Evolutionary conservation across 2,329 filamentous ascomycete genomes (phyloP).

Genomic region (Pleurostoma richardsiae): DNA sequence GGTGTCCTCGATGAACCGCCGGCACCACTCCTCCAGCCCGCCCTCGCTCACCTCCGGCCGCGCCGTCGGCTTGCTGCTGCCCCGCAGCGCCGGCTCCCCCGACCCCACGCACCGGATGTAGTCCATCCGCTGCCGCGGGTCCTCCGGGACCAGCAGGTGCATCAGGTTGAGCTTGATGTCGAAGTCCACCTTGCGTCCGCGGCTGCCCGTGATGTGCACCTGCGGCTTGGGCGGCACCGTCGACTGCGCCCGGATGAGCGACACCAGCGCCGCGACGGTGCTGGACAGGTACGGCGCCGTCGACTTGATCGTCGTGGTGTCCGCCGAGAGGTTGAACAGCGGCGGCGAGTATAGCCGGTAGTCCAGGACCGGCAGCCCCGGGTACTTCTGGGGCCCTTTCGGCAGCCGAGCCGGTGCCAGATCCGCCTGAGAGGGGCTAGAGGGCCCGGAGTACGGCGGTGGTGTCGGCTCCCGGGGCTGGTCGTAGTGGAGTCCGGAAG

Average conservation of each 20-base stretch:
- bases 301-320: slow-evolving; percentile 41
- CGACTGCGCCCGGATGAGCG: slow-evolving; percentile 41
- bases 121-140: slow-evolving; percentile 38
- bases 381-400: slow-evolving; percentile 30
- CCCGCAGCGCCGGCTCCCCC: slow-evolving; percentile 46
- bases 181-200: slow-evolving; percentile 42
- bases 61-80: slow-evolving; percentile 33
- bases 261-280: slow-evolving; percentile 36
- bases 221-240: slow-evolving; percentile 50
- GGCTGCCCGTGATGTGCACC: slow-evolving; percentile 42
- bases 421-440: slow-evolving; percentile 10
- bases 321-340: slow-evolving; percentile 44
- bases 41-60: slow-evolving; percentile 37
- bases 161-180: slow-evolving; percentile 50
- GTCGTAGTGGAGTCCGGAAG: background rate
- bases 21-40: slow-evolving; percentile 44
- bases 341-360: slow-evolving; percentile 48
- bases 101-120: slow-evolving; percentile 46
- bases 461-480: slow-evolving; percentile 13
- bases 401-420: slow-evolving; percentile 1
- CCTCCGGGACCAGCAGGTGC: slow-evolving; percentile 44
- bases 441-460: slow-evolving; percentile 29
- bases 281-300: slow-evolving; percentile 42
- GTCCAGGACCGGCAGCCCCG: slow-evolving; percentile 42
- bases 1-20: slow-evolving; percentile 38